Percentiles rank a stretch among this genome's conserved stretches.
Conservation (phyloP, 2,329 filamentous ascomycete species). For the Clarireedia sp. region DNA sequence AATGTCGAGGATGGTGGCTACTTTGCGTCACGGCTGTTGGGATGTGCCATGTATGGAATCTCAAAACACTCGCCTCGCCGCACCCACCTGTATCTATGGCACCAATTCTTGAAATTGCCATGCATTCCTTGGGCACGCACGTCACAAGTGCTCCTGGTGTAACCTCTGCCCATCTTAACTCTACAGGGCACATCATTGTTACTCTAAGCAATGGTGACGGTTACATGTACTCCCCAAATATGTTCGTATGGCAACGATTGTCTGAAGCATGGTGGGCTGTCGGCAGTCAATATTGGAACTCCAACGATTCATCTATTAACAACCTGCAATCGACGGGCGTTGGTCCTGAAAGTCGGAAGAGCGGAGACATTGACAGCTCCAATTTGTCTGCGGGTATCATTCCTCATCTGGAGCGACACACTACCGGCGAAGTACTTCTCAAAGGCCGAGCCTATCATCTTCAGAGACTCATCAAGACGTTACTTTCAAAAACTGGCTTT, state of each 20-base stretch:
- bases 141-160: slow-evolving; percentile 71
- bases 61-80: slow-evolving; percentile 72
- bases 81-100: slow-evolving; percentile 86
- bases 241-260: slow-evolving; percentile 92
- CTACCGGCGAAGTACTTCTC: slow-evolving; percentile 83
- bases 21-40: slow-evolving; percentile 84
- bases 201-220: slow-evolving; percentile 92
- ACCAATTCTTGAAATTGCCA: slow-evolving; percentile 80
- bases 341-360: slow-evolving; percentile 44
- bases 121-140: slow-evolving; percentile 69
- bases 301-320: slow-evolving; percentile 81
- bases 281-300: slow-evolving; percentile 98
- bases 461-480: slow-evolving; percentile 81
- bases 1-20: slow-evolving; percentile 82
- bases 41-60: slow-evolving; percentile 88
- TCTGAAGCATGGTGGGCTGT: slow-evolving; percentile 98
- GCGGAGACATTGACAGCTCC: slow-evolving; percentile 41
- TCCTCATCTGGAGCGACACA: slow-evolving; percentile 86
- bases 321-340: slow-evolving; percentile 67
- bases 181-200: slow-evolving; percentile 76
- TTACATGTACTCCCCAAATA: slow-evolving; percentile 75
- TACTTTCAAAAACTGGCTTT: slow-evolving; percentile 83
- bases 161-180: slow-evolving; percentile 86
- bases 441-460: slow-evolving; percentile 88
- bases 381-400: slow-evolving; percentile 85